Evolutionary conservation across 805 yeast genomes (phyloP).

Genomic region (Candida xyloterini): DNA sequence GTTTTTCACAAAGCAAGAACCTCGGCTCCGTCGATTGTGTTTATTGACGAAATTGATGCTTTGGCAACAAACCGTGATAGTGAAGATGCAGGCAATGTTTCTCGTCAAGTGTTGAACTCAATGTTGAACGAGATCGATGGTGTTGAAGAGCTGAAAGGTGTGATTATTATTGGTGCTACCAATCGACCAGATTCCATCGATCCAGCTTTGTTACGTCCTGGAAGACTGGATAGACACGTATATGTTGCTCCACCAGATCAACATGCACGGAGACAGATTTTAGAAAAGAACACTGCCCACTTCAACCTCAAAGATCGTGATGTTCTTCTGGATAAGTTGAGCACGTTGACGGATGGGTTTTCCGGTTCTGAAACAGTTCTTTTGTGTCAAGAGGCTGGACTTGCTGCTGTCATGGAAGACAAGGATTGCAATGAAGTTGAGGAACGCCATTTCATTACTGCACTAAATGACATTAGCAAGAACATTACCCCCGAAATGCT

Average conservation of each 20-base stretch:
- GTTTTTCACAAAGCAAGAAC: slow-evolving; percentile 91
- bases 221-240: slow-evolving; percentile 88
- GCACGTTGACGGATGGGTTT: slow-evolving; percentile 76
- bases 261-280: slow-evolving; percentile 75
- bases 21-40: slow-evolving; percentile 89
- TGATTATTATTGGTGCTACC: slow-evolving; percentile 92
- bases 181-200: slow-evolving; percentile 93
- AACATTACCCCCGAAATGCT: slow-evolving; percentile 88
- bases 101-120: slow-evolving; percentile 85
- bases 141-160: slow-evolving; percentile 91
- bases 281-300: slow-evolving; percentile 62
- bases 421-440: slow-evolving; percentile 50
- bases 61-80: slow-evolving; percentile 72
- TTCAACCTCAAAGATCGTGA: slow-evolving; percentile 55
- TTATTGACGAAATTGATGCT: slow-evolving; percentile 97
- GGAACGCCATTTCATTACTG: slow-evolving; percentile 60
- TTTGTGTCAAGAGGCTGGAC: slow-evolving; percentile 92
- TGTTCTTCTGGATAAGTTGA: slow-evolving; percentile 44
- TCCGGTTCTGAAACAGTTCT: slow-evolving; percentile 96
- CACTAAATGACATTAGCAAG: slow-evolving; percentile 61
- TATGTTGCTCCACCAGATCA: slow-evolving; percentile 91
- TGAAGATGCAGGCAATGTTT: slow-evolving; percentile 59
- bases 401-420: slow-evolving; percentile 87
- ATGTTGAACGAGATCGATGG: slow-evolving; percentile 95
- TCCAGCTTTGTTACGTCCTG: slow-evolving; percentile 91